Evolutionary conservation across 1,284 basidiomycete genomes (phyloP).

Genomic region (Vanrija humicola): DNA sequence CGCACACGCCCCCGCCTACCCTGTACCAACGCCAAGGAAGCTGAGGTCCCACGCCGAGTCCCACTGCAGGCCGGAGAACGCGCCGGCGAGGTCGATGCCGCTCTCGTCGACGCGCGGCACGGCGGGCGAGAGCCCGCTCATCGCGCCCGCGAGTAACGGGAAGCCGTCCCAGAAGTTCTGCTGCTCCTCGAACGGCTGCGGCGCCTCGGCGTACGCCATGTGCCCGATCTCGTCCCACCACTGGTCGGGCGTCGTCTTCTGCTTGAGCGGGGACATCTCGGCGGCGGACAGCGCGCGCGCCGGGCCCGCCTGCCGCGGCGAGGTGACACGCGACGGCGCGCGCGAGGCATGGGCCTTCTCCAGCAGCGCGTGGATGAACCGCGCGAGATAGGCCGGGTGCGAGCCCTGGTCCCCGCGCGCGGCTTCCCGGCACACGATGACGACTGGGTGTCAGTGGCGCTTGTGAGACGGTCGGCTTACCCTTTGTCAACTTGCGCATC

Average conservation of each 20-base stretch:
- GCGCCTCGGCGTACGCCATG: slow-evolving; percentile 1
- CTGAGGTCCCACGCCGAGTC: slow-evolving; percentile 9
- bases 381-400: slow-evolving; percentile 19
- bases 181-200: slow-evolving; percentile 14
- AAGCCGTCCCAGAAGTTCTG: slow-evolving; percentile 22
- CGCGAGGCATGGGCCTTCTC: slow-evolving; percentile 20
- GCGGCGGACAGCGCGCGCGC: background rate
- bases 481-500: slow-evolving; percentile 16
- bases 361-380: slow-evolving; percentile 18
- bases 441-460: slow-evolving; percentile 10
- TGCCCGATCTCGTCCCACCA: slow-evolving; percentile 21
- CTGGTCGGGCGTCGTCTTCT: slow-evolving; percentile 16
- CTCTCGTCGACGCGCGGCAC: background rate
- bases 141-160: slow-evolving; percentile 16
- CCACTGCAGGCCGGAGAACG: slow-evolving; percentile 1
- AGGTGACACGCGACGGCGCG: slow-evolving; percentile 8
- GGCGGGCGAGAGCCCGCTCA: slow-evolving; percentile 9
- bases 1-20: too few species aligned
- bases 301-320: background rate
- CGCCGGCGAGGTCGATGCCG: background rate
- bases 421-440: slow-evolving; percentile 22
- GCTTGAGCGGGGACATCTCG: slow-evolving; percentile 1
- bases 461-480: background rate
- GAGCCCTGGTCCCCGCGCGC: slow-evolving; percentile 17
- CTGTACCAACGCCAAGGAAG: slow-evolving; percentile 6